Base-by-base conservation (phyloP, 345 rosid genomes). In the Crucihimalaya himalaica region DNA sequence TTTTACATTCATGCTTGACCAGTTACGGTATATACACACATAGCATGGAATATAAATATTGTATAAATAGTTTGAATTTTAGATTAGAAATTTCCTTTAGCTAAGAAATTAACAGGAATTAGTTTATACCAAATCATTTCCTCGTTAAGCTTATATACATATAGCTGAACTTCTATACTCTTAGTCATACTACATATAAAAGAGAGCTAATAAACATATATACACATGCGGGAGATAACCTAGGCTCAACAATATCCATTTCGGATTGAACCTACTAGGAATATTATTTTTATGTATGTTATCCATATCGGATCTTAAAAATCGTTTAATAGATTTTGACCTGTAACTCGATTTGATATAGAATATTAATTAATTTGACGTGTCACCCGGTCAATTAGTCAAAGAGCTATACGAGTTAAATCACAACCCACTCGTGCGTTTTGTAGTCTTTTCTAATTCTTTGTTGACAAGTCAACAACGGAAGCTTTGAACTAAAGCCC, bases 401-500 rank as follows among this genome's bases (percentile, higher is more conserved):
- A 62, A 63, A 69, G 75, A 68, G 51, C 3, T 59, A 40, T 50
- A 23, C 58, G 48, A 68, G 74, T 61, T n/a, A 75, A 40, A 20
- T 54, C 35, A 53, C 34, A 69, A 76, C 28, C 63, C 79, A 76
- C 80, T 76, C 80, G 80, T 76, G 80, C 75, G 71, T 76, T 75
- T 76, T 34, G 16, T 28, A 62, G 53, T 53, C 58, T 75, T 23
- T 61, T 43, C 37, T 68, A 20, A 31, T 52, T 61, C 19, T 43
- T 23, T 54, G 70, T 70, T 55, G 71, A 70, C 70, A 45, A 63
- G 80, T 76, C 80, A 76, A 76, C 66, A 46, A 76, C 20, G 66
- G 58, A 70, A 76, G 75, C 75, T 62, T 69, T 69, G 60, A 21
- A 63, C 58, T 50, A 73, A 69, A 60, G 16, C 52, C 52, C 18